These are phyloP conservation scores for Basidiobolus meristosporus DNA, from an alignment of 371 early-diverging fungal genomes.

Conservation along the genomic window DNA sequence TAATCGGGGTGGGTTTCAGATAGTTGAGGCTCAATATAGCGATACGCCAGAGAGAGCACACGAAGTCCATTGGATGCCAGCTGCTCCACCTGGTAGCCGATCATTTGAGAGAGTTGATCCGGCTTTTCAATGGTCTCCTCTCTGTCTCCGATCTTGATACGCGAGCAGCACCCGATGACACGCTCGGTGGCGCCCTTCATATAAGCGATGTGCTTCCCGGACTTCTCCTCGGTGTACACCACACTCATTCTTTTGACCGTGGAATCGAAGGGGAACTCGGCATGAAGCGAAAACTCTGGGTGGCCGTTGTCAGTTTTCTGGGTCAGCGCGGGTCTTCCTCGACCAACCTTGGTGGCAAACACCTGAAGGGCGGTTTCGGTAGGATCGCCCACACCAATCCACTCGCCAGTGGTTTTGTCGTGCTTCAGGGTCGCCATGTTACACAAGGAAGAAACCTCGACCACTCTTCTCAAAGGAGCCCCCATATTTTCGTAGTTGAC, in stretches of 20 bases:
- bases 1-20: constrained; percentile 3
- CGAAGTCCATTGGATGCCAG: constrained; percentile 8
- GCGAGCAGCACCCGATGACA: constrained; percentile 33
- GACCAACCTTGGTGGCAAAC: constrained; percentile 37
- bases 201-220: constrained; percentile 2
- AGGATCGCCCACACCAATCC: constrained; percentile 65
- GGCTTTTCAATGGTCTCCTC: constrained; percentile 10
- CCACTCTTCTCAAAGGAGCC: neutral
- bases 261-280: constrained; percentile 49
- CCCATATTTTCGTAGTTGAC: constrained; percentile 22
- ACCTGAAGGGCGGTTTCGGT: constrained; percentile 61
- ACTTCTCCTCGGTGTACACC: constrained; percentile 30
- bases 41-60: constrained; percentile 41
- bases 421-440: constrained; percentile 49
- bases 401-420: constrained; percentile 28
- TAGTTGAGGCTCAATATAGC: constrained; percentile 8
- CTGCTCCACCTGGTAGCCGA: constrained; percentile 16
- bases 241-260: constrained; percentile 86
- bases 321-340: constrained; percentile 32
- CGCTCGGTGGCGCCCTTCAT: constrained; percentile 65
- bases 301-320: constrained; percentile 1
- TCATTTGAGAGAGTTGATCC: constrained; percentile 4
- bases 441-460: constrained; percentile 34
- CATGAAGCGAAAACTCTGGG: constrained; percentile 25
- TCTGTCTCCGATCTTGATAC: constrained; percentile 20